Base-by-base conservation (phyloP, 2,329 filamentous ascomycete species). In the Pseudocercospora crystallina region DNA sequence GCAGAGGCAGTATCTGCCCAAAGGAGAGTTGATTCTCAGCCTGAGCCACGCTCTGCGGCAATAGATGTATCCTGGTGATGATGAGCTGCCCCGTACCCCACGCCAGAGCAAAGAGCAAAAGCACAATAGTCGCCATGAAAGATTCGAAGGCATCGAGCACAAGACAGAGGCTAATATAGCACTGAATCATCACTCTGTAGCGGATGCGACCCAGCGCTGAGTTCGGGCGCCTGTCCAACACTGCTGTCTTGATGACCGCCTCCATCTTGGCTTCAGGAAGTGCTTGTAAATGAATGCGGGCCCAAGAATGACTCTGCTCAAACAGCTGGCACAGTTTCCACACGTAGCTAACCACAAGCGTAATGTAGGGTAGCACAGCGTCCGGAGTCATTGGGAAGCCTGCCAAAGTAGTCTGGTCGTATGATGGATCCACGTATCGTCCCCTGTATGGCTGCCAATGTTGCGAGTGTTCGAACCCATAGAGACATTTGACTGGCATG, bases 251-350 rank as follows among this genome's bases (percentile, higher is more conserved):
- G 13, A 40, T 29, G 11, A 32, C 39, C 7, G n/a, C 29, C 39
- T 49, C 39, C 30, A 43, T n/a, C 4, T 17, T 20, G 32, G 34
- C 26, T 31, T 43, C 39, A 8, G 47, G 47, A 4, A 14, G 11
- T 8, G n/a, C n/a, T 20, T 38, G 38, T 8, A 49, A 17, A 8
- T 17, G 26, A 8, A 13, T 38, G n/a, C 33, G 39, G 26, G 31
- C n/a, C n/a, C 26, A 31, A 12, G 8, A 26, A 12, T 11, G 26
- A 20, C 39, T 44, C 12, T 26, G 14, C 9, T 30, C 34, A 17
- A 53, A 53, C 1, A 53, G 53, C 15, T 56, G 53, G 12, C 17
- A n/a, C 11, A 56, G 20, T 17, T 49, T 53, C 53, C 53, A 56
- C 11, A 44, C 8, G 17, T 56, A 56, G 3, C 39, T 41, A 11